phyloP scores from a whole-genome alignment of 169 alveolate genomes.

The Cryptosporidium tyzzeri region DNA sequence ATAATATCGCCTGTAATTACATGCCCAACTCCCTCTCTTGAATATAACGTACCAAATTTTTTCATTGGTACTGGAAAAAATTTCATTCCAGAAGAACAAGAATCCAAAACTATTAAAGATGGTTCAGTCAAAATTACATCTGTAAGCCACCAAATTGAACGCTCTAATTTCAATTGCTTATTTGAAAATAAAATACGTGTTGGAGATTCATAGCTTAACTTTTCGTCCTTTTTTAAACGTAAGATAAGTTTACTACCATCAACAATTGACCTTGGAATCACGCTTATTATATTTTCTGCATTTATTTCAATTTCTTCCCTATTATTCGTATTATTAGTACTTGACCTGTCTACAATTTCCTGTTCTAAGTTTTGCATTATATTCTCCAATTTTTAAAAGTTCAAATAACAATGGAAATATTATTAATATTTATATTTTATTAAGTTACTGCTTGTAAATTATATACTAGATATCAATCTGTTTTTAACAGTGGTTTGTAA shows the following conservation, averaged over 20 bases:
- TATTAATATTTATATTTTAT: too few relatives aligned
- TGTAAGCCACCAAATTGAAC: conserved; percentile 73
- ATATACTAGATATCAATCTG: background rate
- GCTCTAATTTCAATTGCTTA: conserved; percentile 40
- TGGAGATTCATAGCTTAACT: conserved; percentile 68
- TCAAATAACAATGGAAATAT: background rate
- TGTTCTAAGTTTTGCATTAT: conserved; percentile 16
- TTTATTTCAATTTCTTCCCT: conserved; percentile 1
- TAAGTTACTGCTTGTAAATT: background rate
- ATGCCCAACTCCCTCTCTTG: conserved; percentile 76
- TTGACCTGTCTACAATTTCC: background rate
- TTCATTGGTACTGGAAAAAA: conserved; percentile 74
- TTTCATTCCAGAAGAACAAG: conserved; percentile 59
- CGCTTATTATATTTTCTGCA: conserved; percentile 1
- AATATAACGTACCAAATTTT: conserved; percentile 70
- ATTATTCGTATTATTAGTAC: background rate
- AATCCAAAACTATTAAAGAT: conserved; percentile 57
- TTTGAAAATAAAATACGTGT: conserved; percentile 68
- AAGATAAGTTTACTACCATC: conserved; percentile 69
- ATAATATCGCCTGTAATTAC: conserved; percentile 71
- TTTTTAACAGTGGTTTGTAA: too few relatives aligned
- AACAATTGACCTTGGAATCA: conserved; percentile 55
- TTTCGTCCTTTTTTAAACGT: conserved; percentile 66
- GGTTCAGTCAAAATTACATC: conserved; percentile 54
- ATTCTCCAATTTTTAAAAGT: background rate